Evolutionary conservation across 2,329 filamentous ascomycete species (phyloP).

Genomic region (Colletotrichum theobromicola): DNA sequence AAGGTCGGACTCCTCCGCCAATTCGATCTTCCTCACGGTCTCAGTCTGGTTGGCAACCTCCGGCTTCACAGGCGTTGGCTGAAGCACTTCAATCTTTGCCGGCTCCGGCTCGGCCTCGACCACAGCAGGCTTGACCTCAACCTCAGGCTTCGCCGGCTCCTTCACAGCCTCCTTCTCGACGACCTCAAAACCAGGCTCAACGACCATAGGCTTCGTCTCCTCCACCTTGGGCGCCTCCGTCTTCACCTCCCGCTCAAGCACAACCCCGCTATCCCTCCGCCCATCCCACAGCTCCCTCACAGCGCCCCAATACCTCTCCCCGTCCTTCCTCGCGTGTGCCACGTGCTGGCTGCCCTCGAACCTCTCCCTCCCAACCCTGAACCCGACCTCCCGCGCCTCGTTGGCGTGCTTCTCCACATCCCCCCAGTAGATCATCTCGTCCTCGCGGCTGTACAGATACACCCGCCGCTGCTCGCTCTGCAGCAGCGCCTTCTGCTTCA

Average conservation of each 20-base stretch:
- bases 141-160: background rate
- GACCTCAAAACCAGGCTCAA: background rate
- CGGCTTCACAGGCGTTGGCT: background rate
- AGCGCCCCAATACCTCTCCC: constrained; percentile 54
- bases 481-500: constrained; percentile 39
- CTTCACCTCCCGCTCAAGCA: background rate
- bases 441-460: constrained; percentile 58
- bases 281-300: constrained; percentile 52
- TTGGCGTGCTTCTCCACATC: constrained; percentile 55
- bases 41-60: background rate
- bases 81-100: background rate
- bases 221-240: background rate
- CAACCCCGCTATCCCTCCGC: background rate
- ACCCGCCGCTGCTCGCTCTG: constrained; percentile 46
- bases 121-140: background rate
- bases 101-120: background rate
- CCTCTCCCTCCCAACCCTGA: constrained; percentile 46
- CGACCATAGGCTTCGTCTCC: background rate
- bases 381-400: constrained; percentile 43
- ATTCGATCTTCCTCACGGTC: background rate
- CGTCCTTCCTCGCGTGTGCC: constrained; percentile 50
- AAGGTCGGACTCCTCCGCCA: background rate
- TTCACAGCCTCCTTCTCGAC: background rate
- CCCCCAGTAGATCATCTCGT: constrained; percentile 49
- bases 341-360: constrained; percentile 57